phyloP scores from a whole-genome alignment of 306 rosid genomes.

The Prunus kanzakura region DNA sequence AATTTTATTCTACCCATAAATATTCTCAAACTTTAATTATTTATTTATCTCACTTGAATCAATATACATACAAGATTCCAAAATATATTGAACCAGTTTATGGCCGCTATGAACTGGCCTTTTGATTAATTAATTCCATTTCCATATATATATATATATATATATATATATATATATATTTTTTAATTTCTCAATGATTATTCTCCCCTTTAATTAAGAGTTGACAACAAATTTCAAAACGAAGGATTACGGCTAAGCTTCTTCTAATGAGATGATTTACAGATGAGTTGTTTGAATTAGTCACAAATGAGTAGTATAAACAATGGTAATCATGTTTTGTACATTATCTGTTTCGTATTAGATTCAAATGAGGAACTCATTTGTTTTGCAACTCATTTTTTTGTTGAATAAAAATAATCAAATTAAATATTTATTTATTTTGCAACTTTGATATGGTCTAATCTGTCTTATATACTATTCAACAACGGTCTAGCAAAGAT shows the following conservation, averaged over 20 bases:
- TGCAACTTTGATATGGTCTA: constrained; percentile 3
- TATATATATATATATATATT: too few relatives aligned
- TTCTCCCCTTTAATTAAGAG: not conserved
- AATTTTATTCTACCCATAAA: not conserved
- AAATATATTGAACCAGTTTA: not conserved
- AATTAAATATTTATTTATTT: not conserved
- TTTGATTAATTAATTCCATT: not conserved
- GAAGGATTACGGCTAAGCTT: not conserved
- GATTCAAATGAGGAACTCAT: not conserved
- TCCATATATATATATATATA: too few relatives aligned
- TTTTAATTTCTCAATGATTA: not conserved
- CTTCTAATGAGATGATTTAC: not conserved
- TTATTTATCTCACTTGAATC: not conserved
- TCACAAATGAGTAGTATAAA: not conserved
- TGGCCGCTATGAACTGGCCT: not conserved
- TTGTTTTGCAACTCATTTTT: too few relatives aligned
- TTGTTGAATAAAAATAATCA: too few relatives aligned
- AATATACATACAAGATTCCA: not conserved
- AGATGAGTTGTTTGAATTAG: not conserved
- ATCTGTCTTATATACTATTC: not conserved
- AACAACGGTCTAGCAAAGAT: not conserved
- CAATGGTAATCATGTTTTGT: not conserved
- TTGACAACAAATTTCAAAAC: not conserved
- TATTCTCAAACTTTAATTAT: not conserved
- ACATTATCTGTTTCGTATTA: not conserved